Percentiles rank a stretch among this genome's conserved stretches.
Conservation (phyloP, 441 rosid species). For the Cnidoscolus chayamansa region DNA sequence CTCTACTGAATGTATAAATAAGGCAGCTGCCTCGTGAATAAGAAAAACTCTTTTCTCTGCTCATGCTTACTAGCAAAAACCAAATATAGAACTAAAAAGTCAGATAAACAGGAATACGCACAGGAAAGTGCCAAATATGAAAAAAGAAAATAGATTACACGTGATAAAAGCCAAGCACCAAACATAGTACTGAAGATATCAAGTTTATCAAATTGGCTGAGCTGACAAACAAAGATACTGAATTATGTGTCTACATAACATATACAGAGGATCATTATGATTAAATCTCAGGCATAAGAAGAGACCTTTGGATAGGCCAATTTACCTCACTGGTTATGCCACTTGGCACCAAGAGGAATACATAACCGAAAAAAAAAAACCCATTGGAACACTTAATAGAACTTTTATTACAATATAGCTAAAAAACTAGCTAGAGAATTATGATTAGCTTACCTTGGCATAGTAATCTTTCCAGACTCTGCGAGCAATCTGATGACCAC, state of each 20-base stretch:
- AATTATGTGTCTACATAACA: not conserved
- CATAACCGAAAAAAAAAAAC: not conserved
- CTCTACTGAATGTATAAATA: too few relatives aligned
- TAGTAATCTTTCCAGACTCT: slow-evolving; percentile 88
- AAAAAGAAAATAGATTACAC: not conserved
- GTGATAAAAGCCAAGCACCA: not conserved
- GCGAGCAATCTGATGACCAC: slow-evolving; percentile 88
- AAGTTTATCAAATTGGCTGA: not conserved
- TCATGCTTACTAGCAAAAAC: not conserved
- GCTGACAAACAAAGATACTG: not conserved
- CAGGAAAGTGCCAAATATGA: not conserved
- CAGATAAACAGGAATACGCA: not conserved
- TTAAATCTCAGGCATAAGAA: not conserved
- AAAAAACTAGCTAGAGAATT: not conserved
- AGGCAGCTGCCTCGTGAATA: too few relatives aligned
- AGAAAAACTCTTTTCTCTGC: too few relatives aligned
- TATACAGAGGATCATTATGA: not conserved
- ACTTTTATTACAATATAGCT: not conserved
- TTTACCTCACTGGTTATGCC: not conserved
- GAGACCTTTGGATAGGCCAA: not conserved
- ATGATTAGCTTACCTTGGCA: slow-evolving; percentile 49
- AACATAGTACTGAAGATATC: not conserved
- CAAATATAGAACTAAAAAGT: not conserved
- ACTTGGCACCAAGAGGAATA: not conserved
- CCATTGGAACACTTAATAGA: not conserved